Evolutionary conservation across 176 grass and related monocot species (phyloP).

Genomic region (Calamus simplicifolius): DNA sequence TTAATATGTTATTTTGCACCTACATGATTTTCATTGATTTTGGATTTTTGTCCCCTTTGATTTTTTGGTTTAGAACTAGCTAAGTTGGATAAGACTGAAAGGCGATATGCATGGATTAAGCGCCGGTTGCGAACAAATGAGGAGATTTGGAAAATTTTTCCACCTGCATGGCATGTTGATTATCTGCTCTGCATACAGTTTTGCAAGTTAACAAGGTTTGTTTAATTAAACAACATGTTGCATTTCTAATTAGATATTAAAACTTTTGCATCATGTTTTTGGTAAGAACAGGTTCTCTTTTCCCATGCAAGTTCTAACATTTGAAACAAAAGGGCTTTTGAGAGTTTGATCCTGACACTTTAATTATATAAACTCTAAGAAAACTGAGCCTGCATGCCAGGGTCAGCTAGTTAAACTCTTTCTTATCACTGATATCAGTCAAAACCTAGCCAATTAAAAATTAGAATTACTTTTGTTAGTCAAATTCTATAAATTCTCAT

Average conservation of each 20-base stretch:
- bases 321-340: no score
- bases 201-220: constrained; percentile 97
- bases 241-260: neutral
- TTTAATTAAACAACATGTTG: neutral
- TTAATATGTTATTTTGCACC: neutral
- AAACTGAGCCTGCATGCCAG: no score
- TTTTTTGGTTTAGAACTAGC: constrained; percentile 65
- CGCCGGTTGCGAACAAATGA: constrained; percentile 84
- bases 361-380: no score
- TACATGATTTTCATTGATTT: constrained; percentile 15
- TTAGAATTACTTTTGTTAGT: no score
- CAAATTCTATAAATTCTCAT: no score
- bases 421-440: no score
- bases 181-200: constrained; percentile 99
- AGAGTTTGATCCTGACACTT: no score
- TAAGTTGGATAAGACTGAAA: constrained; percentile 97
- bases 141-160: constrained; percentile 99
- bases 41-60: constrained; percentile 11
- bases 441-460: no score
- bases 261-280: no score
- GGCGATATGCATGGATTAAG: constrained; percentile 99
- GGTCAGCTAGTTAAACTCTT: no score
- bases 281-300: neutral
- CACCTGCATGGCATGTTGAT: constrained; percentile 89
- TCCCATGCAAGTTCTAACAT: no score